A percentile compares a stretch with the other conserved stretches of the same genome.
phyloP scores from a whole-genome alignment of 768 basidiomycete species.

The Naganishia onofrii region DNA sequence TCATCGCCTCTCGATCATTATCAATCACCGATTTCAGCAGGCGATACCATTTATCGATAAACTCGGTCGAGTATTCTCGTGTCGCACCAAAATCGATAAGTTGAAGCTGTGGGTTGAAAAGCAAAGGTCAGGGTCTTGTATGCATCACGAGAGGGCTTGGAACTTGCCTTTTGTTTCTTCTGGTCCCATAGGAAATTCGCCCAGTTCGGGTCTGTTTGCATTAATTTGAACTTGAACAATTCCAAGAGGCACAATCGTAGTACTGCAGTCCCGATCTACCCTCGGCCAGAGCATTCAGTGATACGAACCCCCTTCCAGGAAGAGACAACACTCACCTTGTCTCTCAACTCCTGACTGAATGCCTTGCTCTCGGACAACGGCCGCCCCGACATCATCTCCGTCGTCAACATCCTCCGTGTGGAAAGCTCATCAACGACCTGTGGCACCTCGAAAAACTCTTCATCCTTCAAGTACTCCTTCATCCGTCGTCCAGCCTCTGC shows the following conservation, averaged over 20 bases:
- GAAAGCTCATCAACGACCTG: slow-evolving; percentile 76
- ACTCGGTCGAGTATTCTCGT: slow-evolving; percentile 74
- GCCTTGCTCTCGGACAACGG: slow-evolving; percentile 68
- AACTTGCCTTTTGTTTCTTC: slow-evolving; percentile 60
- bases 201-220: slow-evolving; percentile 99
- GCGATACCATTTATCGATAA: slow-evolving; percentile 81
- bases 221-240: slow-evolving; percentile 81
- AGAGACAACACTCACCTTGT: slow-evolving; percentile 60
- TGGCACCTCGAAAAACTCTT: slow-evolving; percentile 74
- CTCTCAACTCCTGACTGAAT: slow-evolving; percentile 60
- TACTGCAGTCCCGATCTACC: slow-evolving; percentile 78
- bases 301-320: background rate
- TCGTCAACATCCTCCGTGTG: slow-evolving; percentile 79
- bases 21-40: slow-evolving; percentile 77
- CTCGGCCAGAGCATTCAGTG: background rate
- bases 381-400: slow-evolving; percentile 76
- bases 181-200: slow-evolving; percentile 91
- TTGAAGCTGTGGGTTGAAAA: slow-evolving; percentile 59
- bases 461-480: slow-evolving; percentile 53
- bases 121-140: background rate
- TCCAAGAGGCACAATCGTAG: slow-evolving; percentile 84
- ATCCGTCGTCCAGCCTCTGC: slow-evolving; percentile 69
- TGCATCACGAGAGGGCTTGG: background rate
- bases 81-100: slow-evolving; percentile 97
- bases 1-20: slow-evolving; percentile 67